Percentiles rank a stretch among this genome's conserved stretches.
Evolutionary conservation across 2,329 filamentous ascomycete genomes (phyloP).

Genomic region (Colletotrichum euphorbiae): DNA sequence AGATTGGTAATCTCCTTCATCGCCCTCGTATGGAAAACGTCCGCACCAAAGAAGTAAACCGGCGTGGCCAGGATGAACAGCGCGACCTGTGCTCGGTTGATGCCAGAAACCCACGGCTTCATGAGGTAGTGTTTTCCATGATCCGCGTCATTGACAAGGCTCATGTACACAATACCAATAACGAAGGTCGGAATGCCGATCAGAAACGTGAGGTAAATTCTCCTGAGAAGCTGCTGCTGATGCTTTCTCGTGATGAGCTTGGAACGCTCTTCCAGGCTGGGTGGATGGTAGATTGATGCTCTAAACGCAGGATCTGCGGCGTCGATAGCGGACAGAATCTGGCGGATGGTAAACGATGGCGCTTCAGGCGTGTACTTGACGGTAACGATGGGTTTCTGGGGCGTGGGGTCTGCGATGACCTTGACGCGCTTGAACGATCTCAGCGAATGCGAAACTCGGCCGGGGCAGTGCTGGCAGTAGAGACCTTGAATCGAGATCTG

Average conservation of each 20-base stretch:
- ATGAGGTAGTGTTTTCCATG: slow-evolving; percentile 73
- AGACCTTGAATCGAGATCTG: slow-evolving; percentile 77
- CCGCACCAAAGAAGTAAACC: slow-evolving; percentile 87
- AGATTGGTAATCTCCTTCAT: slow-evolving; percentile 81
- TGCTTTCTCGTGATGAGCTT: slow-evolving; percentile 78
- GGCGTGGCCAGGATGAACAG: slow-evolving; percentile 86
- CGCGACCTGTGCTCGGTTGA: slow-evolving; percentile 81
- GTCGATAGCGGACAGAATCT: slow-evolving; percentile 76
- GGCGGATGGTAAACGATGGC: slow-evolving; percentile 79
- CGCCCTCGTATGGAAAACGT: slow-evolving; percentile 84
- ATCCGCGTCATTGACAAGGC: slow-evolving; percentile 73
- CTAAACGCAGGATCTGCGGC: slow-evolving; percentile 73
- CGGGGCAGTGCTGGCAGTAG: slow-evolving; percentile 79
- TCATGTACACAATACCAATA: slow-evolving; percentile 93
- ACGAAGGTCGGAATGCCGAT: slow-evolving; percentile 86
- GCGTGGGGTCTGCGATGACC: slow-evolving; percentile 66
- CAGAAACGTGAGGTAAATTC: slow-evolving; percentile 76
- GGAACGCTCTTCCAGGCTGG: slow-evolving; percentile 85
- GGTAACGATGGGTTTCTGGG: slow-evolving; percentile 74
- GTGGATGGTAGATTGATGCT: slow-evolving; percentile 80
- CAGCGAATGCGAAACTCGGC: slow-evolving; percentile 66
- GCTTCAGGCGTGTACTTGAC: slow-evolving; percentile 77
- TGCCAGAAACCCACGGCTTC: slow-evolving; percentile 75
- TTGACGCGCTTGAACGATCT: slow-evolving; percentile 64
- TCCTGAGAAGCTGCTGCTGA: slow-evolving; percentile 73